Evolutionary conservation across 2,329 filamentous ascomycete genomes (phyloP), one percentile per base, ranked within the genome.

Genomic region (Aspergillus intermedius): DNA sequence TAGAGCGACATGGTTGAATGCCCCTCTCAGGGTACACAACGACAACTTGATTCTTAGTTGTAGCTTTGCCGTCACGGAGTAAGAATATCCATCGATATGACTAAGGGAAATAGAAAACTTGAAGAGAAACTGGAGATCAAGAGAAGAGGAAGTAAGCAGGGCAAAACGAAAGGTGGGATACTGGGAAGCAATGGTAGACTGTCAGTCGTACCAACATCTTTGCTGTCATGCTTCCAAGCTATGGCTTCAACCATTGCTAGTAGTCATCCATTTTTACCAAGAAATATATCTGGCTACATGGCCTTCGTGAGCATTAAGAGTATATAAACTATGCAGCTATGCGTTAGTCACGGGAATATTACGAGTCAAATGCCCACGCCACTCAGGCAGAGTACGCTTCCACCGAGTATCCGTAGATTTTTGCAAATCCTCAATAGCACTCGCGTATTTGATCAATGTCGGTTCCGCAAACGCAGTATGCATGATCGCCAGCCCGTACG

Each of bases 391-490:
- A 2, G 69, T 73, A 28, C 80, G 72, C 62, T 73, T 72, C 48
- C 76, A 76, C 10, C 63, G 57, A 0, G 73, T 75, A 5, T 69
- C 61, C 4, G 67, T 67, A 3, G 58, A 67, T 21, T 66, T 57
- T 62, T 79, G 76, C 52, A 83, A 60, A 60, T 84, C 76, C 63
- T 84, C 81, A 55, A 84, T 82, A 1, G 81, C 82, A 58, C 78
- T 85, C 0, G 72, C 82, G 70, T 77, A 86, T 60, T 71, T 78
- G 45, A 87, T 69, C 50, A 87, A 64, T 46, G 71, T 70, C 0
- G 65, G 67, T 62, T 87, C 84, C 1, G 71, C 75, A 73, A 78
- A 86, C 0, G 81, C 82, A 1, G 81, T 84, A 46, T 81, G 64
- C 70, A 81, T 76, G 3, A 86, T 70, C 0, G 74, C 79, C 22